Conservation (phyloP, 2,329 filamentous ascomycete species). For the Sarocladiaceae sp. region DNA sequence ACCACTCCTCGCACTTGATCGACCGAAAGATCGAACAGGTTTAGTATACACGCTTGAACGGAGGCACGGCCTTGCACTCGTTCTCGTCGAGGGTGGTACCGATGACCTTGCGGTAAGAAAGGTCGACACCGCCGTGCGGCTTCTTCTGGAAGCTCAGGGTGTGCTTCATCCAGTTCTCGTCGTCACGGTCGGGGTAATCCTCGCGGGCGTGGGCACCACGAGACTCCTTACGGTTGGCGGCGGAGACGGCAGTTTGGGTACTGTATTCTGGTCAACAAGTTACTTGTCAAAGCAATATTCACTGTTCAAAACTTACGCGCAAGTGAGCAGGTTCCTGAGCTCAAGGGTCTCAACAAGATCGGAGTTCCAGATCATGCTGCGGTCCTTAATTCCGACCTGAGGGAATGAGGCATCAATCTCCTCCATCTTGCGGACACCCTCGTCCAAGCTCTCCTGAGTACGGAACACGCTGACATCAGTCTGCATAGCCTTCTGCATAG, state of each 20-base stretch:
- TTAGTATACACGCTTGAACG: slow-evolving; percentile 93
- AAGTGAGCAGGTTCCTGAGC: slow-evolving; percentile 90
- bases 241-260: slow-evolving; percentile 85
- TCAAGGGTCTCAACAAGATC: slow-evolving; percentile 96
- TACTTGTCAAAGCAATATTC: no score
- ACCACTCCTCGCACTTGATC: not conserved
- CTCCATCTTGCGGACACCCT: slow-evolving; percentile 84
- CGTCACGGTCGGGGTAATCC: slow-evolving; percentile 93
- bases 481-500: slow-evolving; percentile 99
- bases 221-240: slow-evolving; percentile 93
- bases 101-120: slow-evolving; percentile 82
- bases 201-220: slow-evolving; percentile 96
- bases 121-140: slow-evolving; percentile 81
- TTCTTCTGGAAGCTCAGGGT: slow-evolving; percentile 93
- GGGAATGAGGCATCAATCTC: slow-evolving; percentile 77
- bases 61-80: slow-evolving; percentile 94
- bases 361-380: slow-evolving; percentile 99
- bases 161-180: slow-evolving; percentile 99
- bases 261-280: slow-evolving; percentile 32
- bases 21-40: slow-evolving; percentile 1
- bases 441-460: slow-evolving; percentile 87
- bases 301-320: slow-evolving; percentile 71
- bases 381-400: slow-evolving; percentile 92
- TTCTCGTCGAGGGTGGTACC: slow-evolving; percentile 83
- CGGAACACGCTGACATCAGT: slow-evolving; percentile 95